Base-by-base conservation (phyloP, 768 basidiomycete species). In the Mycena vitilis region DNA sequence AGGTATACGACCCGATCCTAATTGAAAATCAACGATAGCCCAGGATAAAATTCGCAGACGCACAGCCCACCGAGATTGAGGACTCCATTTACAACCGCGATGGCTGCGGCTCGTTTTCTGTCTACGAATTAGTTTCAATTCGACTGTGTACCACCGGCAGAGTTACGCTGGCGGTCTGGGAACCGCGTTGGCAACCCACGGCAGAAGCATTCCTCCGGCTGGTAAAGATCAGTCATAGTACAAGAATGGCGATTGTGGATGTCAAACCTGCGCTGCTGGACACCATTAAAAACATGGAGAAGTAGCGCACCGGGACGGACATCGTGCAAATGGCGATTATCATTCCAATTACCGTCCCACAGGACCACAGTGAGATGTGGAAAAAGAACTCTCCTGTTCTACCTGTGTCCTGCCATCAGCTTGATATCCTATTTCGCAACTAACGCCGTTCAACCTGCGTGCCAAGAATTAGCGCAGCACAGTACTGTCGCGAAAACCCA, bases 201-300 rank as follows among this genome's bases (percentile, higher is more conserved):
- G 88, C 23, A 87, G 74, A 1, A 83, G 86, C 78, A 84, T 80
- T 11, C 81, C 80, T 65, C 80, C 81, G 5, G 81, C 83, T 83
- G 48, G 30, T 16, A 45, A 18, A 37, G 20, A 45, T 45, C 13
- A 20, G 18, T 45, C 13, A 60, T n/a, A 22, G 13, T 16, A 65
- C 6, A 22, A 65, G 6, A 22, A n/a, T 55, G 30, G 34, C 40
- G n/a, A 20, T 16, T 47, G 5, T 37, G n/a, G 4, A 23, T 34
- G 16, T 16, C n/a, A 68, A 51, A 78, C 80, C 80, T 11, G 77
- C 77, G 66, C 85, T 86, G 60, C 90, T 89, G 57, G 79, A 77
- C 0, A 88, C 84, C 88, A 91, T 89, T 42, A 91, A 79, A 77
- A 90, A 90, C 75, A 90, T 76, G 1, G 87, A 84, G 40, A 90